These are phyloP conservation scores for Cucurbita moschata DNA, from an alignment of 306 rosid species.

Conservation along the genomic window DNA sequence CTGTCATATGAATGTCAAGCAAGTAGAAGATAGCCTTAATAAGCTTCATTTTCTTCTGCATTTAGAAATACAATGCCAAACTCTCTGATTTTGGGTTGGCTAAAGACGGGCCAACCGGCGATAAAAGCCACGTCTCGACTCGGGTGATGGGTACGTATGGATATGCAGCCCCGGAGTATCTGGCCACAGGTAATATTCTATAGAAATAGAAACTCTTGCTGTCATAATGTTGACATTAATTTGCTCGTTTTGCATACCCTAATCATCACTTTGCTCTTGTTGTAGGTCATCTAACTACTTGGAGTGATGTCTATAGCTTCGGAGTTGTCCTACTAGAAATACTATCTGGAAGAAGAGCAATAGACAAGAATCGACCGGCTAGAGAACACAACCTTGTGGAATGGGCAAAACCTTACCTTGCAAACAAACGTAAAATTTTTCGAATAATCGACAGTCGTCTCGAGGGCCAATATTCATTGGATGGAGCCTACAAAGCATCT, in stretches of 20 bases:
- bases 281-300: slow-evolving; percentile 49
- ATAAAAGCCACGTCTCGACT: slow-evolving; percentile 52
- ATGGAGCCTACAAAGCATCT: slow-evolving; percentile 32
- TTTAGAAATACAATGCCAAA: slow-evolving; percentile 40
- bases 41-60: slow-evolving; percentile 7
- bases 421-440: slow-evolving; percentile 36
- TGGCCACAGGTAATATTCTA: slow-evolving; percentile 38
- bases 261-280: not conserved
- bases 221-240: not conserved
- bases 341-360: slow-evolving; percentile 43
- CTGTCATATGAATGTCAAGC: not conserved
- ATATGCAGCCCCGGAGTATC: slow-evolving; percentile 61
- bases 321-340: slow-evolving; percentile 59
- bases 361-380: slow-evolving; percentile 49
- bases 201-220: not conserved
- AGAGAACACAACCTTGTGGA: slow-evolving; percentile 47
- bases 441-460: slow-evolving; percentile 43
- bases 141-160: slow-evolving; percentile 50
- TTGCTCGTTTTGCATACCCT: not conserved
- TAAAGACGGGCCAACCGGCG: slow-evolving; percentile 58
- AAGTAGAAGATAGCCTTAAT: not conserved
- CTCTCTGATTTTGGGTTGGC: slow-evolving; percentile 73
- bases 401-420: slow-evolving; percentile 49
- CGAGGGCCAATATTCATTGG: slow-evolving; percentile 44
- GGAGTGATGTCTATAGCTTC: slow-evolving; percentile 51